A percentile compares a stretch with the other conserved stretches of the same genome.
These are phyloP conservation scores for Alternaria brassicicola DNA, from an alignment of 2,329 filamentous ascomycete genomes.

Conservation along the genomic window DNA sequence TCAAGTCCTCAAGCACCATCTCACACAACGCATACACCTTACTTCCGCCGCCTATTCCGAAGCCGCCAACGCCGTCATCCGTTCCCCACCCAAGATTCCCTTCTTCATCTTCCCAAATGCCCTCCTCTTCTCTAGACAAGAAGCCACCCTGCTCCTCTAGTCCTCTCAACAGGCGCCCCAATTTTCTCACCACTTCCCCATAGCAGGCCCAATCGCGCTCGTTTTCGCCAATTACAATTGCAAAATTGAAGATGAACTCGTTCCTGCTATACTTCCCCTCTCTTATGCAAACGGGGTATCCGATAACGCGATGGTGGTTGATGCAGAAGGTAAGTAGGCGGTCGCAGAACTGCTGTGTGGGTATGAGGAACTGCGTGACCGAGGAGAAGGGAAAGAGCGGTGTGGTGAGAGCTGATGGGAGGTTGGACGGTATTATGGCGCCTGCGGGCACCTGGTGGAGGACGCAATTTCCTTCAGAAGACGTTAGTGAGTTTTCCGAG, in stretches of 20 bases:
- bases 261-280: slow-evolving; percentile 85
- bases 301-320: slow-evolving; percentile 82
- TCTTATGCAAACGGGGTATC: slow-evolving; percentile 83
- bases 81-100: slow-evolving; percentile 10
- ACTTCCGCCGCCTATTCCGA: slow-evolving; percentile 47
- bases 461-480: slow-evolving; percentile 62
- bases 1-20: slow-evolving; percentile 88
- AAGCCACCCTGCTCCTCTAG: slow-evolving; percentile 92
- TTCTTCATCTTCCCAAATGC: slow-evolving; percentile 41
- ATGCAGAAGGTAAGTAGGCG: slow-evolving; percentile 77
- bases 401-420: slow-evolving; percentile 55
- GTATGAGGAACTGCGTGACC: slow-evolving; percentile 91
- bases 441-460: slow-evolving; percentile 69
- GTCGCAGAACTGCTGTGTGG: slow-evolving; percentile 93
- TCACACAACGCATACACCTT: slow-evolving; percentile 75
- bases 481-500: slow-evolving; percentile 6
- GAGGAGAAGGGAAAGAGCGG: slow-evolving; percentile 85
- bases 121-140: slow-evolving; percentile 66
- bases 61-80: slow-evolving; percentile 28
- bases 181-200: slow-evolving; percentile 82
- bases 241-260: slow-evolving; percentile 99
- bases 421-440: slow-evolving; percentile 55
- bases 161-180: slow-evolving; percentile 83
- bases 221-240: slow-evolving; percentile 74
- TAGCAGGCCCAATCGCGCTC: slow-evolving; percentile 74